These are phyloP conservation scores for Lactarius indigo DNA, from an alignment of 768 basidiomycete species.

Conservation along the genomic window DNA sequence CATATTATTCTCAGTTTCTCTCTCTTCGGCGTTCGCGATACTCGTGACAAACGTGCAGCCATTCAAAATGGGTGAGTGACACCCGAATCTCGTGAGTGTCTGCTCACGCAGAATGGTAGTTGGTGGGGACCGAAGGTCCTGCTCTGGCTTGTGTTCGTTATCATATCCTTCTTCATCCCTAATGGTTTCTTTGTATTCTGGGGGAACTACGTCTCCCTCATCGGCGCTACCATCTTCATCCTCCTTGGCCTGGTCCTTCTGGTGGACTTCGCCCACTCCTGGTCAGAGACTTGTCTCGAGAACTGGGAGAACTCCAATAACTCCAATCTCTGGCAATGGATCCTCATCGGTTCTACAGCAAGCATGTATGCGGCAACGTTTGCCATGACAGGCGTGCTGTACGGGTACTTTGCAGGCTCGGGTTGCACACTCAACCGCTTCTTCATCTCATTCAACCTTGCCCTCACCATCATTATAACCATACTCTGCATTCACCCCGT, in stretches of 20 bases:
- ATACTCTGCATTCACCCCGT: slow-evolving; percentile 77
- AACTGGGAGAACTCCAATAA: slow-evolving; percentile 83
- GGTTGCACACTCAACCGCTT: slow-evolving; percentile 93
- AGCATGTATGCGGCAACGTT: slow-evolving; percentile 81
- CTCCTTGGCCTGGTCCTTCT: slow-evolving; percentile 95
- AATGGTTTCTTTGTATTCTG: slow-evolving; percentile 98
- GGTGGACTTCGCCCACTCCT: slow-evolving; percentile 97
- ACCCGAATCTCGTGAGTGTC: slow-evolving; percentile 8
- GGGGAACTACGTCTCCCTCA: slow-evolving; percentile 88
- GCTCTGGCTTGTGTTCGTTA: slow-evolving; percentile 79
- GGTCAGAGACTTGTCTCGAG: slow-evolving; percentile 95
- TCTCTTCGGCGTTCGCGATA: slow-evolving; percentile 85
- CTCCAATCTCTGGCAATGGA: slow-evolving; percentile 94
- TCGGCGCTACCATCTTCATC: slow-evolving; percentile 94
- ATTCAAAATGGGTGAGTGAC: slow-evolving; percentile 88
- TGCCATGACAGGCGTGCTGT: slow-evolving; percentile 83
- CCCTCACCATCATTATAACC: slow-evolving; percentile 74
- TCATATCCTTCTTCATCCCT: slow-evolving; percentile 89
- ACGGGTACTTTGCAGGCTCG: slow-evolving; percentile 84
- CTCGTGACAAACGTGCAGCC: slow-evolving; percentile 87
- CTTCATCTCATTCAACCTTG: slow-evolving; percentile 94
- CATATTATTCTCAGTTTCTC: slow-evolving; percentile 76
- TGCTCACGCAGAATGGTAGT: slow-evolving; percentile 38
- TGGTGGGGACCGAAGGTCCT: slow-evolving; percentile 99
- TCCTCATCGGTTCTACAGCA: slow-evolving; percentile 90